A percentile compares a stretch with the other conserved stretches of the same genome.
Evolutionary conservation across 1,284 basidiomycete species (phyloP).

Genomic region (Cutaneotrichosporon cutaneum): DNA sequence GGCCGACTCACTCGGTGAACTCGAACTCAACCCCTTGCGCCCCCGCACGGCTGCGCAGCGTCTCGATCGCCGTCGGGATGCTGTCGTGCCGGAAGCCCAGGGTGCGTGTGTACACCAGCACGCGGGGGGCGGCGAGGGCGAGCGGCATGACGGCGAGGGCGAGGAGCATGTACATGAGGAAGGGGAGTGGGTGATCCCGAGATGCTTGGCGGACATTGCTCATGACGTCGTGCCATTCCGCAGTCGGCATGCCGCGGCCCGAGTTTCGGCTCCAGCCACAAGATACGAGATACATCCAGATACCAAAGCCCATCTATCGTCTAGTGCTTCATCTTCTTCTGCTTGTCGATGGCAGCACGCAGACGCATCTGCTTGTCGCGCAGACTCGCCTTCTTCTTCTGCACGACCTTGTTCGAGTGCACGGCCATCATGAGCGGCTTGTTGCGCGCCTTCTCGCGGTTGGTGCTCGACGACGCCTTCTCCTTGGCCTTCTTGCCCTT

Average conservation of each 20-base stretch:
- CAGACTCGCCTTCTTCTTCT: conserved; percentile 85
- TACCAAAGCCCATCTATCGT: not conserved
- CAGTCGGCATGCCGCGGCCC: not conserved
- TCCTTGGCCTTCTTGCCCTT: conserved; percentile 87
- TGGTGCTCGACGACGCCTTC: conserved; percentile 75
- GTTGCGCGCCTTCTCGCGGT: conserved; percentile 83
- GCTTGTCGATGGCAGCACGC: conserved; percentile 50
- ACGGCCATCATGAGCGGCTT: conserved; percentile 91
- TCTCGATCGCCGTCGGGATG: conserved; percentile 68
- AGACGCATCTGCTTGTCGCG: conserved; percentile 65
- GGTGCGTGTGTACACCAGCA: conserved; percentile 45
- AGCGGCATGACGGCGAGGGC: not conserved
- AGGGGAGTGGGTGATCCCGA: not conserved
- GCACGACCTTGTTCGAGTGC: conserved; percentile 56
- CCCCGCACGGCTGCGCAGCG: conserved; percentile 51
- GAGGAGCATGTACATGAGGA: not conserved
- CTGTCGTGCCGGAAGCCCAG: conserved; percentile 65
- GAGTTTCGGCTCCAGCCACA: not conserved
- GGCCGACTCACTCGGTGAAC: conserved; percentile 59
- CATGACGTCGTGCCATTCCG: not conserved
- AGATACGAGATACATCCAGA: not conserved
- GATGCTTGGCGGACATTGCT: not conserved
- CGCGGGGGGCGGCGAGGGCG: conserved; percentile 22
- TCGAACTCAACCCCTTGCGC: conserved; percentile 60
- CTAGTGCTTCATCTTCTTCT: conserved; percentile 51